Percentiles rank a stretch among this genome's conserved stretches.
Evolutionary conservation across 495 filamentous ascomycete genomes (phyloP).

Genomic region (Aspergillus olivimuriae): DNA sequence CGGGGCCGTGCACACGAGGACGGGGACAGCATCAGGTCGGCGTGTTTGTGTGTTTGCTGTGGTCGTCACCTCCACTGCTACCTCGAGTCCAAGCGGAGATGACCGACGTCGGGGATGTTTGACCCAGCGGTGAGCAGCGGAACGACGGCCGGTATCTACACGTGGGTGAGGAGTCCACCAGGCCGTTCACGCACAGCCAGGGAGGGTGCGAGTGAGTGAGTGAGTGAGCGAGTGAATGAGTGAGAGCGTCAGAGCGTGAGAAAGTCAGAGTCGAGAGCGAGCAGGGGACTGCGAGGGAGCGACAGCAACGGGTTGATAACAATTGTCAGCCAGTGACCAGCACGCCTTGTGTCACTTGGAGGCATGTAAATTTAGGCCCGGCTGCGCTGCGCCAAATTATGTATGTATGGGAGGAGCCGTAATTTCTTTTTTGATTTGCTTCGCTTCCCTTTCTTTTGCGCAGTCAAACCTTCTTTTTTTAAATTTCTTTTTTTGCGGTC

Average conservation of each 20-base stretch:
- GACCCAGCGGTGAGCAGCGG: too few relatives aligned
- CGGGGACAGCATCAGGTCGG: conserved; percentile 19
- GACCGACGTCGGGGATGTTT: too few relatives aligned
- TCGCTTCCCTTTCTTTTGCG: neutral
- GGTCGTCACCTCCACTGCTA: too few relatives aligned
- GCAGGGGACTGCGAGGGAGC: neutral
- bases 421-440: neutral
- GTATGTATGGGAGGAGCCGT: neutral
- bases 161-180: neutral
- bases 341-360: conserved; percentile 1
- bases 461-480: neutral
- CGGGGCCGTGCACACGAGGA: conserved; percentile 15
- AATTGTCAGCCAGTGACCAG: neutral
- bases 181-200: too few relatives aligned
- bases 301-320: neutral
- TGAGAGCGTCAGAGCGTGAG: neutral
- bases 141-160: neutral
- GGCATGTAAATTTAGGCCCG: neutral
- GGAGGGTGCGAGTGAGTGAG: neutral
- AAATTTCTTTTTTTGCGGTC: neutral
- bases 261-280: neutral
- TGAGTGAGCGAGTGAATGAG: neutral
- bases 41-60: too few relatives aligned
- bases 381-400: neutral
- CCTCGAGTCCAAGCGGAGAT: too few relatives aligned